Evolutionary conservation across 164 flowering plant genomes (phyloP), one percentile per base, ranked within the genome.

Genomic region (Tetrastigma voinierianum): DNA sequence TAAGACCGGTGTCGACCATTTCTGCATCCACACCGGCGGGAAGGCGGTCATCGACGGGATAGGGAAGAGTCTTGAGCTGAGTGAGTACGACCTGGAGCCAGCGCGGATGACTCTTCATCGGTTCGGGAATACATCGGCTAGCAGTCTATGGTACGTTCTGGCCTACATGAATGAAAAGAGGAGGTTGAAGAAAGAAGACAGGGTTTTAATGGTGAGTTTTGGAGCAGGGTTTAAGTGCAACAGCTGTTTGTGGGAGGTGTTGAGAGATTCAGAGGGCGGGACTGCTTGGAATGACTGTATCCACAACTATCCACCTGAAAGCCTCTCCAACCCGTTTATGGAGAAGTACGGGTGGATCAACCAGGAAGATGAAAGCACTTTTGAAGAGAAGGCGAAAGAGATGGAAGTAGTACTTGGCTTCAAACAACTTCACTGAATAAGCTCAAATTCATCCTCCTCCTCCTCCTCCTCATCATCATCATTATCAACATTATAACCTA

Each of bases 221-320:
- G 93, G 93, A 12, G 87, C 90, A 0, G 93, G 93, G 9, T 90
- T 90, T 47, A 87, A 88, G 80, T 90, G 93, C 57, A 88, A 87
- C 69, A 90, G 89, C 72, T 82, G 91, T 62, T n/a, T 90, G 72
- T 85, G 84, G 87, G 93, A 89, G 70, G 92, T 87, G 67, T 51
- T 83, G 66, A 83, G 83, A 59, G 92, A 87, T 55, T 80, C 86
- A 72, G 82, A 67, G 0, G 83, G 67, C 9, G 78, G 23, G 0
- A 89, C 78, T 73, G 91, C 73, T 1, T 89, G 95, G 95, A 66
- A 73, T n/a, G 82, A 80, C 9, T 81, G 82, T 66, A 83, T 89
- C 70, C 81, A 77, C 2, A 54, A 19, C 13, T 89, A 87, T 60
- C 95, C 95, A 52, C 80, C 80, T 2, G 49, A 72, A 60, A 57